Percentiles rank a stretch among this genome's conserved stretches.
Conservation (phyloP, 2,329 filamentous ascomycete genomes). For the Colletotrichum chlorophyti region DNA sequence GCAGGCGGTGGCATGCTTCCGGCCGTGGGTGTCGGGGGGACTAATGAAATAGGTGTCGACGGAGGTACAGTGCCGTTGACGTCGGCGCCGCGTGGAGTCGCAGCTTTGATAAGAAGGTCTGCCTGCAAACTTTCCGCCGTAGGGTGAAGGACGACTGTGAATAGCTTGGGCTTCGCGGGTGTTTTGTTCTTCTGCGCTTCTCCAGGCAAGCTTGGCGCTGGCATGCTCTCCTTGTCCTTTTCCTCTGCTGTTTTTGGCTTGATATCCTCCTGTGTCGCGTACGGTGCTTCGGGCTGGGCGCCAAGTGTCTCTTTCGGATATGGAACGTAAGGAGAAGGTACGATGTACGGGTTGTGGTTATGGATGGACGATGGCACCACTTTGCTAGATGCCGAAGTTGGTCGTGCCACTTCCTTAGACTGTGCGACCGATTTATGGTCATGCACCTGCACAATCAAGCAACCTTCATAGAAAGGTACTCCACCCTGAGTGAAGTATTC, state of each 20-base stretch:
- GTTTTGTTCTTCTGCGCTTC: slow-evolving; percentile 53
- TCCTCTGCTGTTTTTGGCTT: slow-evolving; percentile 49
- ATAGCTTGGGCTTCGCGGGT: slow-evolving; percentile 68
- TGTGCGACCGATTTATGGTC: slow-evolving; percentile 77
- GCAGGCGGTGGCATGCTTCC: slow-evolving; percentile 65
- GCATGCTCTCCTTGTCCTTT: slow-evolving; percentile 66
- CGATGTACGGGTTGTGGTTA: slow-evolving; percentile 89
- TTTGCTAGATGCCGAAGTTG: slow-evolving; percentile 63
- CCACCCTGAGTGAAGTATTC: slow-evolving; percentile 75
- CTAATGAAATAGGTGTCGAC: slow-evolving; percentile 67
- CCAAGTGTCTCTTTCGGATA: slow-evolving; percentile 66
- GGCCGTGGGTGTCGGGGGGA: slow-evolving; percentile 68
- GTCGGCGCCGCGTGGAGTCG: slow-evolving; percentile 64
- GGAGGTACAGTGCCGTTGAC: slow-evolving; percentile 62
- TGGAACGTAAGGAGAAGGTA: slow-evolving; percentile 83
- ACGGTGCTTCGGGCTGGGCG: slow-evolving; percentile 14
- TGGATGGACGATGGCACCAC: slow-evolving; percentile 83
- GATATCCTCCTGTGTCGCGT: slow-evolving; percentile 37
- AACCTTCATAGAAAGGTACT: slow-evolving; percentile 90
- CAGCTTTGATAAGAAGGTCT: slow-evolving; percentile 79
- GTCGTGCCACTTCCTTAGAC: slow-evolving; percentile 64
- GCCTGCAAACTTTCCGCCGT: slow-evolving; percentile 77
- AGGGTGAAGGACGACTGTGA: slow-evolving; percentile 84
- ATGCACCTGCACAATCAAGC: slow-evolving; percentile 92
- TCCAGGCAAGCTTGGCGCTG: slow-evolving; percentile 54